Conservation (phyloP, 192 early-diverging fungal species). For the Coemansia umbellata region DNA sequence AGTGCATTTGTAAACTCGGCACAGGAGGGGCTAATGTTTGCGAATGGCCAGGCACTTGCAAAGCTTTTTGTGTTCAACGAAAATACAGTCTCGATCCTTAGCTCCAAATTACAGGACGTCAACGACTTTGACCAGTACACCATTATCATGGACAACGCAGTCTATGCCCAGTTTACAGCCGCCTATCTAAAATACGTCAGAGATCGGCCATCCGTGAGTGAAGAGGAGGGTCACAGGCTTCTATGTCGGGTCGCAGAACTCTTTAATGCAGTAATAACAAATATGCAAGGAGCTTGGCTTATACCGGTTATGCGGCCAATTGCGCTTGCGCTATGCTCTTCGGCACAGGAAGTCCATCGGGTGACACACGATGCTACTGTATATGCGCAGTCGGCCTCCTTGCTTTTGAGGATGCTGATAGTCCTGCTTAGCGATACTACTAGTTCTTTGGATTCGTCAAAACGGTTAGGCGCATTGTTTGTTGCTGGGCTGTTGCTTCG, state of each 20-base stretch:
- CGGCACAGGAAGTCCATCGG: constrained; percentile 12
- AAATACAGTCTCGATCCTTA: constrained; percentile 8
- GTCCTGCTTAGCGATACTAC: constrained; percentile 27
- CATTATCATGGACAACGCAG: constrained; percentile 10
- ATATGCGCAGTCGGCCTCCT: constrained; percentile 36
- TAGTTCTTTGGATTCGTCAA: constrained; percentile 22
- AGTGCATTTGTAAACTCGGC: constrained; percentile 38
- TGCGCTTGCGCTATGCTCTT: constrained; percentile 22
- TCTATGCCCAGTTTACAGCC: constrained; percentile 27
- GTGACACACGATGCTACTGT: constrained; percentile 12
- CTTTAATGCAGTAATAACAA: constrained; percentile 12
- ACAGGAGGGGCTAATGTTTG: constrained; percentile 26
- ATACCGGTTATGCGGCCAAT: constrained; percentile 25
- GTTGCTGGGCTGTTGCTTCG: constrained; percentile 36
- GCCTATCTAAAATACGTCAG: constrained; percentile 37
- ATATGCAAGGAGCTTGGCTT: constrained; percentile 29
- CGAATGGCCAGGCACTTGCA: constrained; percentile 28
- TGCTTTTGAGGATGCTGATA: constrained; percentile 30
- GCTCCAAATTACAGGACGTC: constrained; percentile 15
- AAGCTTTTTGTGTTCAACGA: constrained; percentile 42
- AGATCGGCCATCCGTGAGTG: constrained; percentile 5
- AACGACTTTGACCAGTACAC: constrained; percentile 34
- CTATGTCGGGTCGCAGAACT: constrained; percentile 27
- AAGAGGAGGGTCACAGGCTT: constrained; percentile 10
- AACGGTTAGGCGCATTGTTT: constrained; percentile 21